Conservation (phyloP, 1,284 basidiomycete species). For the Caloboletus firmus region DNA sequence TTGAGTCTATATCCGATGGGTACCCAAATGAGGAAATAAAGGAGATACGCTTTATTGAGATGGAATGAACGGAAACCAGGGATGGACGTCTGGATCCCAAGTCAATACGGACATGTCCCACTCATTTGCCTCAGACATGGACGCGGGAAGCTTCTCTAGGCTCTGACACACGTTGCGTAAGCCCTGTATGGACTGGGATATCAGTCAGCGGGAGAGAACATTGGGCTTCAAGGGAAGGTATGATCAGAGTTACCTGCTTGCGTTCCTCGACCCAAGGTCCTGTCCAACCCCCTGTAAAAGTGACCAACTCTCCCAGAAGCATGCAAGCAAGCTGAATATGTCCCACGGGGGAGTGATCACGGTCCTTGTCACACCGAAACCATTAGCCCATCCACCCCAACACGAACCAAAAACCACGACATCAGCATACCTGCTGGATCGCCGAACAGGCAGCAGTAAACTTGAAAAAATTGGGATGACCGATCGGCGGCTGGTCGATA, state of each 20-base stretch:
- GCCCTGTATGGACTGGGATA: constrained; percentile 29
- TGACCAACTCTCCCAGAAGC: constrained; percentile 37
- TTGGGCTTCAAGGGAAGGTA: no score
- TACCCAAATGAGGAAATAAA: constrained; percentile 1
- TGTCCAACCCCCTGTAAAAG: constrained; percentile 36
- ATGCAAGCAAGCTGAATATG: constrained; percentile 42
- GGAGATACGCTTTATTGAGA: background rate
- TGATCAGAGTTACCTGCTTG: constrained; percentile 21
- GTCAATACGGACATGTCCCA: constrained; percentile 37
- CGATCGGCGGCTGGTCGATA: constrained; percentile 42
- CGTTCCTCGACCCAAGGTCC: constrained; percentile 42
- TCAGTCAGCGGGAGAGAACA: background rate
- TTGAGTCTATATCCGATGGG: background rate
- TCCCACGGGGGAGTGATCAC: constrained; percentile 39
- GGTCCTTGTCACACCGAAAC: constrained; percentile 28
- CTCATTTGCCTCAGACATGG: constrained; percentile 24
- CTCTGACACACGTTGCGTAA: constrained; percentile 30
- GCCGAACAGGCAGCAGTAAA: constrained; percentile 42
- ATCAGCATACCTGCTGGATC: constrained; percentile 35
- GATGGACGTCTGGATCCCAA: constrained; percentile 45
- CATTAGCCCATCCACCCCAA: background rate
- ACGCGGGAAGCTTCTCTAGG: constrained; percentile 34
- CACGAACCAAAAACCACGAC: background rate
- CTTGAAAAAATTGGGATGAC: constrained; percentile 43
- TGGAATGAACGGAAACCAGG: constrained; percentile 43